phyloP scores from a whole-genome alignment of 108 stramenopile species.

The Skeletonema potamos region DNA sequence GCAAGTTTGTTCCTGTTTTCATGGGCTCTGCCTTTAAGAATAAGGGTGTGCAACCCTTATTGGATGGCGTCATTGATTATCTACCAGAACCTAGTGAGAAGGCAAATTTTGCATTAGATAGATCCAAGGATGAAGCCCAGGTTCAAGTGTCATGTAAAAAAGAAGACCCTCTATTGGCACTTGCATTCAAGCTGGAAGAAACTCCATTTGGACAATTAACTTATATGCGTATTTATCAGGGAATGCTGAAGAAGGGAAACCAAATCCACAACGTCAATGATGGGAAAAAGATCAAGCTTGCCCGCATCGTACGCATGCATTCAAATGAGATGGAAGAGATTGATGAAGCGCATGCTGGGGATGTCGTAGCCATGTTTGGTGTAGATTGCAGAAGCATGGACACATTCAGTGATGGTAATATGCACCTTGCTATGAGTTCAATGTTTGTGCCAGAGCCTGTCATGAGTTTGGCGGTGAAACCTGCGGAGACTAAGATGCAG shows the following conservation, averaged over 20 bases:
- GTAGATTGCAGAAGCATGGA: constrained; percentile 98
- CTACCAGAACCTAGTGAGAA: constrained; percentile 93
- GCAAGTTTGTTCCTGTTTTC: constrained; percentile 97
- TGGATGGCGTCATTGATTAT: constrained; percentile 97
- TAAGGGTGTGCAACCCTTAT: constrained; percentile 96
- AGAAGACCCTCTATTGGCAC: constrained; percentile 87
- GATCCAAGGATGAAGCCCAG: constrained; percentile 76
- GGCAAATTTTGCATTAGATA: constrained; percentile 91
- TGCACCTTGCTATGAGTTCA: constrained; percentile 85
- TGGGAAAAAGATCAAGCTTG: constrained; percentile 92
- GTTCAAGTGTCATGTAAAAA: constrained; percentile 65
- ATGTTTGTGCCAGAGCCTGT: constrained; percentile 99
- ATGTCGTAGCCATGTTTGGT: constrained; percentile 99
- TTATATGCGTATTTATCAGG: constrained; percentile 98
- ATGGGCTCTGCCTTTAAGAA: constrained; percentile 99
- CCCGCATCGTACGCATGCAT: constrained; percentile 98
- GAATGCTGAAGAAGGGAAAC: constrained; percentile 89
- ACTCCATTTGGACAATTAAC: constrained; percentile 97
- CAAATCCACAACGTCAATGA: constrained; percentile 80
- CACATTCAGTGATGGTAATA: constrained; percentile 93
- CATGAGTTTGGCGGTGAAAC: constrained; percentile 95
- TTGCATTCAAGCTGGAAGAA: constrained; percentile 99
- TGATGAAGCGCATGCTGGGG: constrained; percentile 91
- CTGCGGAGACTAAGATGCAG: constrained; percentile 78
- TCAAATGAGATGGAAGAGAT: constrained; percentile 99